phyloP scores from a whole-genome alignment of 148 eudicot genomes.

The Nepenthes gracilis region DNA sequence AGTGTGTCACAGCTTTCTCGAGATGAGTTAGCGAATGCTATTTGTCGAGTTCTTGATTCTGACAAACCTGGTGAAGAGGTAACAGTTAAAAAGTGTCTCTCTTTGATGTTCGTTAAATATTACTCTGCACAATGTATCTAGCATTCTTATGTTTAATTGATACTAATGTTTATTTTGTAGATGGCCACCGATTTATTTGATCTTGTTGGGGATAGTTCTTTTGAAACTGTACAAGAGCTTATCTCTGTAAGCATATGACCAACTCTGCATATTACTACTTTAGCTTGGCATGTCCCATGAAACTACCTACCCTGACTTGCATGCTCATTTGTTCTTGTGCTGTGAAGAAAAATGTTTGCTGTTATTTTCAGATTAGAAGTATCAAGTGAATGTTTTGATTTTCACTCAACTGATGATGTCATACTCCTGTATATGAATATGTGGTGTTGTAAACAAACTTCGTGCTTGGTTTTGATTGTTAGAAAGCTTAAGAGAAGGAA shows the following conservation, averaged over 20 bases:
- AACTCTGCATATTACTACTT: not conserved
- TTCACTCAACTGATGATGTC: too few species aligned
- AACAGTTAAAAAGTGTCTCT: not conserved
- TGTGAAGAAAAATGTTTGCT: not conserved
- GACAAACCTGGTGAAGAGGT: conserved; percentile 98
- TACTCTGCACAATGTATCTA: conserved; percentile 2
- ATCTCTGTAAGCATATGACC: conserved; percentile 38
- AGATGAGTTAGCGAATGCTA: conserved; percentile 90
- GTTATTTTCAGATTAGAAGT: not conserved
- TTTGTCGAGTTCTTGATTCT: conserved; percentile 89
- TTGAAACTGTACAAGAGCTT: conserved; percentile 89
- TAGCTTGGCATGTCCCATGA: not conserved
- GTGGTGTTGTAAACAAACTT: too few species aligned
- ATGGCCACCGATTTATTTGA: conserved; percentile 95
- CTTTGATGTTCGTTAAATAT: not conserved
- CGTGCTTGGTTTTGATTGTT: too few species aligned
- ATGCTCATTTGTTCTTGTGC: too few species aligned
- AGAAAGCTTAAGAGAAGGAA: too few species aligned
- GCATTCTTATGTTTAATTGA: not conserved
- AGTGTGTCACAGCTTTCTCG: conserved; percentile 73
- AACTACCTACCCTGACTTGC: not conserved
- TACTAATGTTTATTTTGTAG: conserved; percentile 25
- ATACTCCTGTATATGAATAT: too few species aligned
- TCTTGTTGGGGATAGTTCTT: conserved; percentile 86
- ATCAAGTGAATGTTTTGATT: too few species aligned